phyloP scores from a whole-genome alignment of 1,284 basidiomycete species.

The Cryptococcus neoformans region DNA sequence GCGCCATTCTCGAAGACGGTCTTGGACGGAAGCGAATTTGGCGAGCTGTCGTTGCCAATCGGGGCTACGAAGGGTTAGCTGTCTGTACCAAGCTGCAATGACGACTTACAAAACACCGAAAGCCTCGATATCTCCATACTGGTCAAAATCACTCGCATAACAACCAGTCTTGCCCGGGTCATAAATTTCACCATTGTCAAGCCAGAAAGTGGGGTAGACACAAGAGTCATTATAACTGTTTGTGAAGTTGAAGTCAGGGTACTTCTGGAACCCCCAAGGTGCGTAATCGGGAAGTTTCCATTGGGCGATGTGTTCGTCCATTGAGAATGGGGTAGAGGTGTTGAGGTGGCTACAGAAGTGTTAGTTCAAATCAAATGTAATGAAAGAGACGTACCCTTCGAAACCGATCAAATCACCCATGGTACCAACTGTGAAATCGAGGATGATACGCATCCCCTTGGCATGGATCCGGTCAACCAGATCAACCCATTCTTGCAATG shows the following conservation, averaged over 20 bases:
- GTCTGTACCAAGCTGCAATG: neutral
- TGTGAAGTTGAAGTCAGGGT: constrained; percentile 66
- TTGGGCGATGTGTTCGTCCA: constrained; percentile 66
- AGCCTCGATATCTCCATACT: constrained; percentile 91
- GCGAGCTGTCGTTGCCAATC: constrained; percentile 79
- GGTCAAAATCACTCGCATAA: constrained; percentile 77
- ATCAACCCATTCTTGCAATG: constrained; percentile 68
- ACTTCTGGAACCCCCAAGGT: constrained; percentile 80
- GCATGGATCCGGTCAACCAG: constrained; percentile 72
- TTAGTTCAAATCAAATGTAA: neutral
- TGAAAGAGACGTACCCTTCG: constrained; percentile 56
- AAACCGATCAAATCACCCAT: constrained; percentile 85
- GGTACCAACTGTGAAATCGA: constrained; percentile 88
- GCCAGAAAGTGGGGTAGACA: constrained; percentile 70
- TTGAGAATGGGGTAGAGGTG: constrained; percentile 68
- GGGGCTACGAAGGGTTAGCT: constrained; percentile 26
- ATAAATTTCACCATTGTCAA: constrained; percentile 65
- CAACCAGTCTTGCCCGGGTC: constrained; percentile 64
- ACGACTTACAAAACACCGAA: constrained; percentile 78
- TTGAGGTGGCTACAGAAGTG: constrained; percentile 63
- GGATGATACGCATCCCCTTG: constrained; percentile 82
- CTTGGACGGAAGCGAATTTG: constrained; percentile 91
- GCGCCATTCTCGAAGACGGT: constrained; percentile 86
- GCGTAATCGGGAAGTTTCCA: constrained; percentile 74
- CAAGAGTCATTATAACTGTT: constrained; percentile 67